Evolutionary conservation across 2,329 filamentous ascomycete species (phyloP), one percentile per base, ranked within the genome.

Genomic region (Penicillium sp.): DNA sequence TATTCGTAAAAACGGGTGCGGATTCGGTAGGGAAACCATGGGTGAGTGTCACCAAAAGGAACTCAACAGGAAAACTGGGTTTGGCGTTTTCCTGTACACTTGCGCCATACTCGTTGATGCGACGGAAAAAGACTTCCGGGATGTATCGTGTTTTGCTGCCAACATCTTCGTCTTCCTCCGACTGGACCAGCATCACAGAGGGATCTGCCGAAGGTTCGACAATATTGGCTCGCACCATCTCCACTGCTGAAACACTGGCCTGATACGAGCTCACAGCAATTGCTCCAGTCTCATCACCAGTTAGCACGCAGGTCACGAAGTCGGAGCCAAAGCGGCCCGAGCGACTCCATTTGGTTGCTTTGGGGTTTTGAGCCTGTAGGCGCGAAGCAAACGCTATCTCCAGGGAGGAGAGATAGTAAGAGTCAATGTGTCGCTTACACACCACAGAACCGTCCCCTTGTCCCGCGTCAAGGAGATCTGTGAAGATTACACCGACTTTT

Each of bases 31-130:
- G 95, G 79, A 99, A 98, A 58, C 95, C 95, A 71, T 99, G 93
- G 1, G 95, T 99, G 61, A 99, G 83, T 9, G 95, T 98, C 59
- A 98, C 91, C 55, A 98, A 87, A 33, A 99, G 84, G 73, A 98
- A 99, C 73, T 99, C 95, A 48, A 97, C 93, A 0, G 95, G 95
- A 73, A 99, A 99, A 46, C 90, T 87, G 0, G 95, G 95, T 72
- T 97, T 98, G 24, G 95, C 95, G 67, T 96, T 98, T 75, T 98
- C 91, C 73, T 97, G 95, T 8, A 98, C 95, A 66, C 93, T 96
- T 62, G 90, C 91, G 33, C 93, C 93, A 71, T 99, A 96, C 73
- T 99, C 93, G 75, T 99, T 99, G 75, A 96, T 91, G 65, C 86
- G 88, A 60, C 93, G 87, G 78, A 96, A 99, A 77, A 98, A 99